These are phyloP conservation scores for Aegilops sharonensis DNA, from an alignment of 176 grass and related monocot genomes.

Conservation along the genomic window DNA sequence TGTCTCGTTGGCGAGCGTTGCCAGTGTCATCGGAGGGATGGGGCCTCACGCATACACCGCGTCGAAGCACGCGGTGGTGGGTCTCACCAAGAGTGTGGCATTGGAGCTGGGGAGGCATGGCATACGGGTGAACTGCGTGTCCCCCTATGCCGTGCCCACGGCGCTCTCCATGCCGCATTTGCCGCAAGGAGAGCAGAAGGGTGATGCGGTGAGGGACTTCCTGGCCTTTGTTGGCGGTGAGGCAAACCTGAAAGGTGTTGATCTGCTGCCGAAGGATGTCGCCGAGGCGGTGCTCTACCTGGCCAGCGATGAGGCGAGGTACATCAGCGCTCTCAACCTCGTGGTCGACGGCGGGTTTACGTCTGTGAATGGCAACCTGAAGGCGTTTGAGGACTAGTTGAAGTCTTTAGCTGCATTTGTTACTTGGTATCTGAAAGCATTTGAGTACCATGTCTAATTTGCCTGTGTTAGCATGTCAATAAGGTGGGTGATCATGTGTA, in stretches of 20 bases:
- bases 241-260: slow-evolving; percentile 78
- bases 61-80: slow-evolving; percentile 71
- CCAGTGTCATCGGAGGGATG: slow-evolving; percentile 50
- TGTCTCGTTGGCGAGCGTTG: slow-evolving; percentile 59
- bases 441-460: not conserved
- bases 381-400: slow-evolving; percentile 45
- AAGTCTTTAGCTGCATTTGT: not conserved
- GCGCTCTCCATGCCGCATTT: slow-evolving; percentile 52
- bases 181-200: slow-evolving; percentile 33
- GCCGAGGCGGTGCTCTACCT: slow-evolving; percentile 71
- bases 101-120: slow-evolving; percentile 72
- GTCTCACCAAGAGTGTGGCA: slow-evolving; percentile 74
- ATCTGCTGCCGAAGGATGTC: slow-evolving; percentile 47
- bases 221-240: slow-evolving; percentile 37
- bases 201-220: slow-evolving; percentile 31
- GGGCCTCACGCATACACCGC: slow-evolving; percentile 75
- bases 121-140: slow-evolving; percentile 86
- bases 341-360: slow-evolving; percentile 59
- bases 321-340: slow-evolving; percentile 69
- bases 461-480: not conserved
- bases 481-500: slow-evolving; percentile 3
- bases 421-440: not conserved
- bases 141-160: slow-evolving; percentile 66
- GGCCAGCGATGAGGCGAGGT: slow-evolving; percentile 70
- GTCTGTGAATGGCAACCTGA: slow-evolving; percentile 32